phyloP scores from a whole-genome alignment of 129 eudicot genomes.

The Scalesia atractyloides region DNA sequence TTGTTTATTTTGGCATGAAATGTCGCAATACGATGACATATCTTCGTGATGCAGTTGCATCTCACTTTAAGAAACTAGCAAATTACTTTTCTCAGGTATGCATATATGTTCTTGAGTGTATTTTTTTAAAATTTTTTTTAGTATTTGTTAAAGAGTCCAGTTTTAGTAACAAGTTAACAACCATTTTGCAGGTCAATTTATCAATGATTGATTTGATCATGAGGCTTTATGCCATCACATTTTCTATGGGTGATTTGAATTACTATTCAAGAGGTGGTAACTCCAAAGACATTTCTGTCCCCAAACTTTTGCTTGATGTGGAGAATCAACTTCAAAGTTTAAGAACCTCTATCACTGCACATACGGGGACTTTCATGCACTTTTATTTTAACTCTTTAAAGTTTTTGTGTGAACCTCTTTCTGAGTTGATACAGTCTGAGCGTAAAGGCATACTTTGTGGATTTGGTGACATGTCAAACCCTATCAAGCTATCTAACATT shows the following conservation, averaged over 20 bases:
- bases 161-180: constrained; percentile 28
- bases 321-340: constrained; percentile 44
- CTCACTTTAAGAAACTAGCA: constrained; percentile 47
- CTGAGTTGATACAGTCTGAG: constrained; percentile 54
- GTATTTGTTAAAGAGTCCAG: constrained; percentile 6
- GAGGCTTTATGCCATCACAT: constrained; percentile 63
- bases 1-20: constrained; percentile 56
- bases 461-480: constrained; percentile 30
- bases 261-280: constrained; percentile 32
- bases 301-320: constrained; percentile 39
- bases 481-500: constrained; percentile 38
- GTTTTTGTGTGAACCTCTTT: constrained; percentile 69
- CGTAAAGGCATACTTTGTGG: constrained; percentile 55
- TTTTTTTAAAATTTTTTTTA: not conserved
- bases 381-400: constrained; percentile 61
- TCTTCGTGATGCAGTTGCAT: constrained; percentile 48
- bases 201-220: constrained; percentile 36
- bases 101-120: constrained; percentile 16
- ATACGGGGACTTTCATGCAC: constrained; percentile 26
- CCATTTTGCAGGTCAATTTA: constrained; percentile 47
- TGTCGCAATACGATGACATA: constrained; percentile 44
- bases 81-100: constrained; percentile 56
- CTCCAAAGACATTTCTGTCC: constrained; percentile 26
- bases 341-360: constrained; percentile 18
- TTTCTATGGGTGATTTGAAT: constrained; percentile 39